These are phyloP conservation scores for Fulvia fulva DNA, from an alignment of 2,329 filamentous ascomycete genomes.

Conservation along the genomic window DNA sequence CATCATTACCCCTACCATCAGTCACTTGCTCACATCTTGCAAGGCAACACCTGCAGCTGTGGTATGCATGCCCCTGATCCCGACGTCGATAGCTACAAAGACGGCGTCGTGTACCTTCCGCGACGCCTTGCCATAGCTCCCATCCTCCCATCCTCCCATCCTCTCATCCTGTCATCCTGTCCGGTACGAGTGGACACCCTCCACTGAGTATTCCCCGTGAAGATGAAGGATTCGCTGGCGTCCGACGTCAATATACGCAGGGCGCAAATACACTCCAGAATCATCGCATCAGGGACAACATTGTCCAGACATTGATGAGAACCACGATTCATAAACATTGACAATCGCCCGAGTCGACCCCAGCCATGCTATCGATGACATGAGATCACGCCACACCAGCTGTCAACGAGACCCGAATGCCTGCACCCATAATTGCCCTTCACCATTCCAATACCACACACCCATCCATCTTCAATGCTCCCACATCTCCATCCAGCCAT, in stretches of 20 bases:
- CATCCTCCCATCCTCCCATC: too few relatives aligned
- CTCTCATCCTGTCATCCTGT: too few relatives aligned
- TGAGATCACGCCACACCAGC: not conserved
- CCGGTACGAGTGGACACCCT: not conserved
- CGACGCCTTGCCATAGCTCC: not conserved
- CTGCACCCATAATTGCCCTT: not conserved
- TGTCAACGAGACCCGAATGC: not conserved
- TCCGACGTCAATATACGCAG: not conserved
- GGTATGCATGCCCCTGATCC: not conserved
- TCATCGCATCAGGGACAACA: too few relatives aligned
- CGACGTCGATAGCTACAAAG: not conserved
- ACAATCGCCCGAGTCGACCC: not conserved
- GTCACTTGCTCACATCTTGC: not conserved
- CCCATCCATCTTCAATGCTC: not conserved
- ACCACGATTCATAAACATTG: not conserved
- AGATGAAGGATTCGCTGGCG: not conserved
- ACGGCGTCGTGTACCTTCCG: not conserved
- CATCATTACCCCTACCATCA: too few relatives aligned
- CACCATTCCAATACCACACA: not conserved
- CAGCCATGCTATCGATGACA: not conserved
- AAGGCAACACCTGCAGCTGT: not conserved
- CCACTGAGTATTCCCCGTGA: not conserved
- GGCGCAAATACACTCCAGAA: not conserved
- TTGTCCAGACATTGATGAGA: too few relatives aligned
- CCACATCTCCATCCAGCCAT: not conserved